Percentiles rank a stretch among this genome's conserved stretches.
These are phyloP conservation scores for Paecilomyces formosus DNA, from an alignment of 2,329 filamentous ascomycete species.

Conservation along the genomic window DNA sequence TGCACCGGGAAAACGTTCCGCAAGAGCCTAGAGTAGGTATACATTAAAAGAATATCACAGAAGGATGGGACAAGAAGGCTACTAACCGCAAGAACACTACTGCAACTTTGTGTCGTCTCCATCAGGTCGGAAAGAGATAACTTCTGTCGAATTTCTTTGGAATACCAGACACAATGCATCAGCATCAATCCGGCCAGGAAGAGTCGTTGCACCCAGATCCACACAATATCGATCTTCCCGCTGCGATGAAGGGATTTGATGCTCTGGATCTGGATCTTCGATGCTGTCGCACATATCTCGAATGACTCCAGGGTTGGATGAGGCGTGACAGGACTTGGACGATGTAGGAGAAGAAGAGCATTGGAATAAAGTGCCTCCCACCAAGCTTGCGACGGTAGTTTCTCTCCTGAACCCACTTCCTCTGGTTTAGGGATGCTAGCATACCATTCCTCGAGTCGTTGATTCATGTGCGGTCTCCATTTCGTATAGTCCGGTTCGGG, in stretches of 20 bases:
- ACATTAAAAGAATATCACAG: slow-evolving; percentile 3
- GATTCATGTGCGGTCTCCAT: slow-evolving; percentile 23
- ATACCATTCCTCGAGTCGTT: slow-evolving; percentile 23
- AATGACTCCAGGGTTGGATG: slow-evolving; percentile 15
- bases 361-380: slow-evolving; percentile 26
- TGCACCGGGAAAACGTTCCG: slow-evolving; percentile 25
- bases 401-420: slow-evolving; percentile 17
- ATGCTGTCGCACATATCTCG: slow-evolving; percentile 15
- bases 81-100: neutral
- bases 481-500: slow-evolving; percentile 18
- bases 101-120: slow-evolving; percentile 22
- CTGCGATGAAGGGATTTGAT: slow-evolving; percentile 25
- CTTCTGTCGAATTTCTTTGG: slow-evolving; percentile 19
- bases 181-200: slow-evolving; percentile 26
- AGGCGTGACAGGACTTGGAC: slow-evolving; percentile 17
- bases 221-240: slow-evolving; percentile 21
- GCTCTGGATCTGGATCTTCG: slow-evolving; percentile 19
- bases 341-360: slow-evolving; percentile 22
- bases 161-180: slow-evolving; percentile 26
- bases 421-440: slow-evolving; percentile 17
- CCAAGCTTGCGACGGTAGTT: slow-evolving; percentile 20
- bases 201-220: slow-evolving; percentile 25
- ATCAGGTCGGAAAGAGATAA: slow-evolving; percentile 12
- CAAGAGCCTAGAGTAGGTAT: slow-evolving; percentile 21
- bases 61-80: neutral